These are phyloP conservation scores for Schizophyllum commune DNA, from an alignment of 1,284 basidiomycete species.

Conservation along the genomic window DNA sequence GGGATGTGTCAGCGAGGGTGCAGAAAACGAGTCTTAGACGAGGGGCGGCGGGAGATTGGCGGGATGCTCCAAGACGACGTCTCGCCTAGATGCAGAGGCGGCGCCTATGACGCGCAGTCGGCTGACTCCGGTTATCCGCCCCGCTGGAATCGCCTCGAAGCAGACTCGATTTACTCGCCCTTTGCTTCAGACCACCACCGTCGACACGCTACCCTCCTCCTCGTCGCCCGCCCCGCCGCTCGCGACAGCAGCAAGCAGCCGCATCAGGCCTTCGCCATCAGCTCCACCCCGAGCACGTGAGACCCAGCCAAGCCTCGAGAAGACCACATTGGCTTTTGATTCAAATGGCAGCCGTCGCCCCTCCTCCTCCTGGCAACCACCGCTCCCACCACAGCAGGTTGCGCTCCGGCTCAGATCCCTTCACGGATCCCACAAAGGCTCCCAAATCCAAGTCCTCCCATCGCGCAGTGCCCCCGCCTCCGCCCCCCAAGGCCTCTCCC, in stretches of 20 bases:
- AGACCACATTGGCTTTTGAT: conserved; percentile 18
- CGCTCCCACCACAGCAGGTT: conserved; percentile 18
- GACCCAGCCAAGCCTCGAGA: too few relatives aligned
- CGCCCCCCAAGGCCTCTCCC: conserved; percentile 30
- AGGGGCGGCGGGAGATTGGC: too few relatives aligned
- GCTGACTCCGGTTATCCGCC: too few relatives aligned
- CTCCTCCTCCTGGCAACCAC: neutral
- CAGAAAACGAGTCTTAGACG: too few relatives aligned
- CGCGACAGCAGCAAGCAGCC: conserved; percentile 13
- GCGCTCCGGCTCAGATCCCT: conserved; percentile 53
- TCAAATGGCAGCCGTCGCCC: neutral
- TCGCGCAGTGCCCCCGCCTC: conserved; percentile 22
- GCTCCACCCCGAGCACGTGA: too few relatives aligned
- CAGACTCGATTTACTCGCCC: too few relatives aligned
- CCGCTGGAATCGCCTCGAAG: too few relatives aligned
- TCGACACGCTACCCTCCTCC: conserved; percentile 19
- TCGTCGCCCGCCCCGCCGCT: conserved; percentile 15
- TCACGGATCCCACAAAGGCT: conserved; percentile 31
- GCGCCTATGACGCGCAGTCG: too few relatives aligned
- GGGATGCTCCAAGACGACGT: too few relatives aligned
- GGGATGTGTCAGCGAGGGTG: too few relatives aligned
- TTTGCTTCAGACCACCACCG: conserved; percentile 6
- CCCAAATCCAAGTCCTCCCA: conserved; percentile 8
- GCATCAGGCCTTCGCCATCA: too few relatives aligned
- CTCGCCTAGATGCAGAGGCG: too few relatives aligned